These are phyloP conservation scores for Trametes versicolor DNA, from an alignment of 1,284 basidiomycete species.

Conservation along the genomic window DNA sequence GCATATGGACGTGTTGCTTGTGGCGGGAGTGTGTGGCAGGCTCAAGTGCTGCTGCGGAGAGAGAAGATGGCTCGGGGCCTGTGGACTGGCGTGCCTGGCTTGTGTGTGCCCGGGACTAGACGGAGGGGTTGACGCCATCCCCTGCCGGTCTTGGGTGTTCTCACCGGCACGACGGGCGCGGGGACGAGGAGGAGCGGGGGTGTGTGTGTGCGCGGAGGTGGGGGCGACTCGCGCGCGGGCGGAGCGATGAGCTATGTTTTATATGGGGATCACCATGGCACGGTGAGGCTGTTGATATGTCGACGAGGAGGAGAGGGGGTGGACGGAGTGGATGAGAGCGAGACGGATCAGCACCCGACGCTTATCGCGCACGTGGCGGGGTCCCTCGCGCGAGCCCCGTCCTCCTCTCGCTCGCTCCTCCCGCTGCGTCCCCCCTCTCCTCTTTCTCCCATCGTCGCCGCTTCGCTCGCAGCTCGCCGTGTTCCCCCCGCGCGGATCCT, in stretches of 20 bases:
- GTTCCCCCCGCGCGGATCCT: constrained; percentile 5
- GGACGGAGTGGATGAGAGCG: background rate
- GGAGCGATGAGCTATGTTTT: background rate
- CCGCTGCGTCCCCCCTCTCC: background rate
- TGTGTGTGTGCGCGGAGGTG: background rate
- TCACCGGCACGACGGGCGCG: constrained; percentile 8
- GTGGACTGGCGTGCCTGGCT: constrained; percentile 12
- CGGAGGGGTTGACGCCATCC: constrained; percentile 11
- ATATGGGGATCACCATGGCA: background rate
- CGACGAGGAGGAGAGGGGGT: background rate
- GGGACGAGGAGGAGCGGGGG: background rate
- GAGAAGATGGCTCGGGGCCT: background rate
- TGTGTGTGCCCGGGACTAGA: background rate
- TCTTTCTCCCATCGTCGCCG: background rate
- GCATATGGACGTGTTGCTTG: background rate
- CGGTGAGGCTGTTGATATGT: background rate
- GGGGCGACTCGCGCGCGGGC: background rate
- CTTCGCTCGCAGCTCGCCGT: background rate
- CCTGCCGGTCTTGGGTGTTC: constrained; percentile 8
- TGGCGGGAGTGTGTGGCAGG: background rate
- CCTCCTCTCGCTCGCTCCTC: background rate
- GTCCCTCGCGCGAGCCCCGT: constrained; percentile 2
- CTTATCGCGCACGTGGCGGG: constrained; percentile 18
- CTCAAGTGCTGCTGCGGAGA: constrained; percentile 9
- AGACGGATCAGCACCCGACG: constrained; percentile 16